Base-by-base conservation (phyloP, 176 grass and related monocot genomes). In the Oryza coarctata region DNA sequence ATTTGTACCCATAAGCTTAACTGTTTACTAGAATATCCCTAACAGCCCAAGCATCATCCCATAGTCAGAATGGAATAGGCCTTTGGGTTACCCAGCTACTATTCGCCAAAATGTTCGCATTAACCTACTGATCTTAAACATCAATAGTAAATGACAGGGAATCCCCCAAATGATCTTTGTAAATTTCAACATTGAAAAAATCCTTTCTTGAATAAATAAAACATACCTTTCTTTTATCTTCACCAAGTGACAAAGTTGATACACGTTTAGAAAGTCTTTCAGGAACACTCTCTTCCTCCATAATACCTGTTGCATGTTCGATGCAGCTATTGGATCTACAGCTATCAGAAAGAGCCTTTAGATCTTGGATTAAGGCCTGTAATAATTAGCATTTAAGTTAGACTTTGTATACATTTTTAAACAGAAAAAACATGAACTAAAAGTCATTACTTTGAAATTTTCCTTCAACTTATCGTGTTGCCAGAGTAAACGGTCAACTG, bases 311-410 rank as follows among this genome's bases (percentile, higher is more conserved):
- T 73, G 96, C 93, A 86, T 99, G 96, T 87, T 99, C 96, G 73
- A 99, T 93, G 73, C 91, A 99, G 74, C 84, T 93, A 85, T 63
- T 95, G 17, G 96, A 91, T 90, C 96, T 91, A 82, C 96, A 99
- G 29, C 89, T 93, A 35, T 93, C 89, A 65, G 85, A 89, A 25
- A 99, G 91, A 81, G 75, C 83, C 82, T 91, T 91, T 52, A 99
- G 65, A 41, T 91, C 96, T 85, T 87, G 85, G 69, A 88, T 31
- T 83, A 93, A 93, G 87, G 60, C 74, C 96, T 99, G 90, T 41
- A 77, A 83, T 68, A 87, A 86, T 60, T 26, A 55, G 27, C 57
- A 80, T 15, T 70, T 67, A 31, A 29, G 57, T 80, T 58, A 90
- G 76, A 77, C 63, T 71, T 5, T 17, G 58, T 65, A 7, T 52